phyloP scores from a whole-genome alignment of 75 land plant genomes.

The Pinus albicaulis region DNA sequence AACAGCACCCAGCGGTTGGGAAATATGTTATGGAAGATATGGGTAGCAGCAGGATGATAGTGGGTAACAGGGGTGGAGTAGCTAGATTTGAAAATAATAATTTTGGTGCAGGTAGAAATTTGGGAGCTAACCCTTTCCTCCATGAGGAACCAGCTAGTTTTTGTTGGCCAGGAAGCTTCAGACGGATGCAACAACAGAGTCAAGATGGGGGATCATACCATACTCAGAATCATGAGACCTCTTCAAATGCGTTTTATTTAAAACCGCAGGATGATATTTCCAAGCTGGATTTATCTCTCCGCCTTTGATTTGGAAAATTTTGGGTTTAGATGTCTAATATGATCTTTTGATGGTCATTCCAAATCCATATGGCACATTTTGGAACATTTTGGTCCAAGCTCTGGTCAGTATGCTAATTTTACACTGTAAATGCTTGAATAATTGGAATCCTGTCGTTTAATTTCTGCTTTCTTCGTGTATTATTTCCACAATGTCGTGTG shows the following conservation, averaged over 20 bases:
- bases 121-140: conserved; percentile 13
- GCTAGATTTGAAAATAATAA: conserved; percentile 26
- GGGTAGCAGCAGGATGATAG: not conserved
- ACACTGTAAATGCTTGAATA: conserved; percentile 9
- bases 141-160: conserved; percentile 24
- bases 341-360: not conserved
- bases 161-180: conserved; percentile 61
- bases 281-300: conserved; percentile 15
- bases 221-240: conserved; percentile 25
- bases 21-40: conserved; percentile 12
- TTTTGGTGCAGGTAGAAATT: conserved; percentile 7
- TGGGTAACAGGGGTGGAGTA: conserved; percentile 16
- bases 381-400: conserved; percentile 6
- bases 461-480: not conserved
- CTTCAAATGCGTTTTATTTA: not conserved
- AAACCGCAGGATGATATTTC: conserved; percentile 14
- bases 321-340: not conserved
- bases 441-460: conserved; percentile 1
- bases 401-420: conserved; percentile 6
- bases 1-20: conserved; percentile 12
- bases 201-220: conserved; percentile 15
- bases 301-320: conserved; percentile 10
- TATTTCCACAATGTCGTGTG: not conserved
- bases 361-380: not conserved
- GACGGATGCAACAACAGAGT: conserved; percentile 10